Evolutionary conservation across 129 eudicot species (phyloP), one percentile per base, ranked within the genome.

Genomic region (Ambrosia trifida): DNA sequence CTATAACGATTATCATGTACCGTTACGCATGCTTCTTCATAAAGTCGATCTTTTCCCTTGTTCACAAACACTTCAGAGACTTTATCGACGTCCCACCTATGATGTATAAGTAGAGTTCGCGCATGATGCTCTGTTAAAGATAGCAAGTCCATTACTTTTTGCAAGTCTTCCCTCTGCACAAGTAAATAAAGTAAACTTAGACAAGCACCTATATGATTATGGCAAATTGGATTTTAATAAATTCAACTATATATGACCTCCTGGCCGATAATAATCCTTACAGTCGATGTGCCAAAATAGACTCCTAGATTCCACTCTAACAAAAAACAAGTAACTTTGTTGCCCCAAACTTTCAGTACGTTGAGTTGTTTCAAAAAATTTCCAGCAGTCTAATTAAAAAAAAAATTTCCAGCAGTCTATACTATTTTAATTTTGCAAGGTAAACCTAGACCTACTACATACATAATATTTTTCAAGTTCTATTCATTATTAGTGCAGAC

Each of bases 21-120:
- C 38, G 79, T 74, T 4, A 88, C 78, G 1, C 92, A 93, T 17
- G 92, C 97, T 50, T 76, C 91, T 7, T 49, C 53, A 72, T 69
- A 87, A 68, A 88, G 70, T 60, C 69, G 16, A 46, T 69, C 83
- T 72, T 81, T 82, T 31, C 89, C 97, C 79, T 78, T 85, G 68
- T 91, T 91, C 32, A 70, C 91, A 18, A 76, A 74, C 41, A 82
- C 84, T 3, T 76, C 57, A 41, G 76, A 45, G 14, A 85, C 64
- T 58, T 75, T 81, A 11, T 83, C 83, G 50, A 85, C 88, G 41
- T 91, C 80, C 97, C 97, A 91, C 4, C 90, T 93, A 64, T 83
- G 80, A 72, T 88, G 95, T 43, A 91, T 91, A 62, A 91, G 97
- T 6, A 91, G 70, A 56, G 89, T 88, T 5, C 97, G 75, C 6